These are phyloP conservation scores for Tulasnella sp. DNA, from an alignment of 768 basidiomycete genomes.

Conservation along the genomic window DNA sequence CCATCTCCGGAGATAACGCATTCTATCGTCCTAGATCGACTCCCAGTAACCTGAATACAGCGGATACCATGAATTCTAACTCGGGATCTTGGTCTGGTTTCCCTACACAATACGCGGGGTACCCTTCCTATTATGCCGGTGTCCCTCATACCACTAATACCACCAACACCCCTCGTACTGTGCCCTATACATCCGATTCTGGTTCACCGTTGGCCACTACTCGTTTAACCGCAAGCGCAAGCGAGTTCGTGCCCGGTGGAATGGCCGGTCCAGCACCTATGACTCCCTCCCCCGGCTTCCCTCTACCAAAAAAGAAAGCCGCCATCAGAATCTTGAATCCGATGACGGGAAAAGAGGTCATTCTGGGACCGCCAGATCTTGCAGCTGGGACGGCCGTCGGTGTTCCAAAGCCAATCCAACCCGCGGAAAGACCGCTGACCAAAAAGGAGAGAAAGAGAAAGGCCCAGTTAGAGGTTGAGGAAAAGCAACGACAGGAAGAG, in stretches of 20 bases:
- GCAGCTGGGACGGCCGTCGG: neutral
- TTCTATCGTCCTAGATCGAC: too few species aligned
- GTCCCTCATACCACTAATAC: neutral
- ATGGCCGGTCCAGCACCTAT: neutral
- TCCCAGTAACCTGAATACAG: too few species aligned
- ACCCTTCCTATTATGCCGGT: neutral
- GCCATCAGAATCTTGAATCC: too few species aligned
- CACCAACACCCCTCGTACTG: neutral
- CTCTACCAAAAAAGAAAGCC: neutral
- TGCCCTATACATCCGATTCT: neutral
- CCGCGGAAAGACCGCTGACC: neutral
- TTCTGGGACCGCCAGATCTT: too few species aligned
- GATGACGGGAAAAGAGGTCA: too few species aligned
- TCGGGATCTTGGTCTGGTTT: neutral
- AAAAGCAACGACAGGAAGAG: too few species aligned
- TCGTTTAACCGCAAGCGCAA: neutral
- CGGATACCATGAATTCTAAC: neutral
- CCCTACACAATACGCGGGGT: neutral
- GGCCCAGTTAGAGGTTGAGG: neutral
- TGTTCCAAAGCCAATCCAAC: neutral
- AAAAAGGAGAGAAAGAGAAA: neutral
- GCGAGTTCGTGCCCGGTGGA: neutral
- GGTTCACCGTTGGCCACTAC: neutral
- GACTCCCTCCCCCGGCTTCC: neutral
- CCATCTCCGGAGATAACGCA: too few species aligned